These are phyloP conservation scores for Nymphaea colorata DNA, from an alignment of 164 flowering plant genomes.

Conservation along the genomic window DNA sequence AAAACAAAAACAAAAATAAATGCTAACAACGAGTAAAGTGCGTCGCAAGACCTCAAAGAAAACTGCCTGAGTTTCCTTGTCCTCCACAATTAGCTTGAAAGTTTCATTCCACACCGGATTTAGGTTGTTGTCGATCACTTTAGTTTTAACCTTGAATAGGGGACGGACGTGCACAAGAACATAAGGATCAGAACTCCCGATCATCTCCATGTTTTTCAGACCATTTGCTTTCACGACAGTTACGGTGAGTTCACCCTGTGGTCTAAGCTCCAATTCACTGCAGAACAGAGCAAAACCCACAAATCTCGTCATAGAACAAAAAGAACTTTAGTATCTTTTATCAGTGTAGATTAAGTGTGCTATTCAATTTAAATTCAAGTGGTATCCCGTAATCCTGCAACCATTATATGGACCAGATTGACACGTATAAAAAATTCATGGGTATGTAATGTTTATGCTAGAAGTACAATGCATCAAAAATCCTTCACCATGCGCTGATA, in stretches of 20 bases:
- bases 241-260: constrained; percentile 70
- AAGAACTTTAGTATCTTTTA: too few relatives aligned
- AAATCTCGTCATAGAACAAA: too few relatives aligned
- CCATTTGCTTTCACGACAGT: constrained; percentile 67
- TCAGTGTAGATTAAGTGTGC: too few relatives aligned
- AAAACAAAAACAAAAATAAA: neutral
- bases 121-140: constrained; percentile 67
- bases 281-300: constrained; percentile 10
- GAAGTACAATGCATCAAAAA: too few relatives aligned
- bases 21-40: neutral
- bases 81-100: constrained; percentile 86
- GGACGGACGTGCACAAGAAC: constrained; percentile 65
- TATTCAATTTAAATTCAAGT: too few relatives aligned
- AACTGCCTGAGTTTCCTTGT: constrained; percentile 88
- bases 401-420: too few relatives aligned
- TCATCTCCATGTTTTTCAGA: constrained; percentile 93
- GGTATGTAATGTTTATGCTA: too few relatives aligned
- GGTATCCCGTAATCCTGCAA: too few relatives aligned
- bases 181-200: constrained; percentile 98
- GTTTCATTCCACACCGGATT: constrained; percentile 89
- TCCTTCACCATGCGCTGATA: too few relatives aligned
- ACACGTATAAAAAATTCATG: too few relatives aligned
- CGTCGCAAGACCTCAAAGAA: constrained; percentile 50
- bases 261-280: constrained; percentile 97
- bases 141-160: constrained; percentile 70